Evolutionary conservation across 2,329 filamentous ascomycete genomes (phyloP), one percentile per base, ranked within the genome.

Genomic region (Fusarium xylarioides): DNA sequence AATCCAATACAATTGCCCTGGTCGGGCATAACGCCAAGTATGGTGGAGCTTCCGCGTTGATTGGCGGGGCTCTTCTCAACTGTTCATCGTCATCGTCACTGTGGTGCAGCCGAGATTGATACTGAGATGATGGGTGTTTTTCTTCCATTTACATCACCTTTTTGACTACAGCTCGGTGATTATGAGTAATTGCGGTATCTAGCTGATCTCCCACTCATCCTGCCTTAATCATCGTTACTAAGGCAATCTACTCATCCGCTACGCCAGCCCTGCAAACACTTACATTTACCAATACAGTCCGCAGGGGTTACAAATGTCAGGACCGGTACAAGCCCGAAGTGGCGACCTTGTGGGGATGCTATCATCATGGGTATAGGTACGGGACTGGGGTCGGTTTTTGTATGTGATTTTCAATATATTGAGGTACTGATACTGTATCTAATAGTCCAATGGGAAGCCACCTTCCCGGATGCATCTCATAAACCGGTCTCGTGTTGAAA

Each of bases 1-100:
- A 72, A 67, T 71, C 56, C 65, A 66, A 68, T 74, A 54, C 63
- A 66, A 66, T 60, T 61, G 66, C 67, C 70, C 70, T 74, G 69
- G 47, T 70, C 65, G 59, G 58, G 71, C 66, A 61, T 66, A 62
- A 63, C 75, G 73, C 77, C 73, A 75, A 76, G 75, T 73, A 74
- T 70, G 72, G 77, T 77, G 77, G 77, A 52, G 74, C 60, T 70
- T 65, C 42, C 50, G 53, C 68, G 64, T 37, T 74, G 73, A 76
- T 78, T 77, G 77, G 77, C 70, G 77, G 73, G 71, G 63, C 68
- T 67, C 47, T 44, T 63, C 52, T 56, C 71, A 67, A 66, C 44
- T 73, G 50, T 63, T 63, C 67, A 79, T 79, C 78, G 78, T 79
- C 78, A 78, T 79, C 77, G 63, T 72, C 54, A 53, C 70, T 65